These are phyloP conservation scores for Boletales sp. DNA, from an alignment of 768 basidiomycete genomes.

Conservation along the genomic window DNA sequence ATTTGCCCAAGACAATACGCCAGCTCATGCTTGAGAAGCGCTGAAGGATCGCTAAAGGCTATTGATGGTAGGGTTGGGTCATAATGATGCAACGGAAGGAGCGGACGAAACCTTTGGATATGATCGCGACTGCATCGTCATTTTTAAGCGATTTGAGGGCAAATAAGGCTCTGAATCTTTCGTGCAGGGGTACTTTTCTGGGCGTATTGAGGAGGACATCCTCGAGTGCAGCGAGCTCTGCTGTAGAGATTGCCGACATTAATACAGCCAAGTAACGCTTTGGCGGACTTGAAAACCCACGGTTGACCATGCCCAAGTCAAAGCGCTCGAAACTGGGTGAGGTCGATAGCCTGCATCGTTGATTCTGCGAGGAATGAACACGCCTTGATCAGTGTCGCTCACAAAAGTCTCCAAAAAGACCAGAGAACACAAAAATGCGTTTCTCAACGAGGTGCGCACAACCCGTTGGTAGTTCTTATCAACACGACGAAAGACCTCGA, in stretches of 20 bases:
- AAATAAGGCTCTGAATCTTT: constrained; percentile 88
- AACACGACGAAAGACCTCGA: constrained; percentile 23
- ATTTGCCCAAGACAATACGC: constrained; percentile 98
- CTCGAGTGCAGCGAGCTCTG: constrained; percentile 67
- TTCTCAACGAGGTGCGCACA: constrained; percentile 70
- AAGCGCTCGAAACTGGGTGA: constrained; percentile 86
- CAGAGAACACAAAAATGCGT: constrained; percentile 80
- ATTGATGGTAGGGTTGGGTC: constrained; percentile 7
- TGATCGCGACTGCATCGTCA: constrained; percentile 78
- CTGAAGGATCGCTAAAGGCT: constrained; percentile 87
- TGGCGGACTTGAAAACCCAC: constrained; percentile 48
- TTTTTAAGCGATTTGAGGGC: constrained; percentile 81
- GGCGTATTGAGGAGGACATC: constrained; percentile 73
- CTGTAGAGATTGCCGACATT: constrained; percentile 35
- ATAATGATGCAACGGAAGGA: constrained; percentile 2
- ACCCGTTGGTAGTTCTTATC: constrained; percentile 4
- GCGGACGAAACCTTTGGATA: constrained; percentile 72
- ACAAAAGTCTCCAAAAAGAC: constrained; percentile 95
- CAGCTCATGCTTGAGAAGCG: constrained; percentile 92
- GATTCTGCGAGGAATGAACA: constrained; percentile 1
- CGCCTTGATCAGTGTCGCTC: constrained; percentile 64
- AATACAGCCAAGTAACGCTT: constrained; percentile 20
- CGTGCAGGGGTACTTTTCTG: constrained; percentile 73
- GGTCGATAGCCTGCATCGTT: constrained; percentile 25
- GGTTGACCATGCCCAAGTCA: constrained; percentile 73